Evolutionary conservation across 2,329 filamentous ascomycete species (phyloP), one percentile per base, ranked within the genome.

Genomic region (Penicillium rolfsii): DNA sequence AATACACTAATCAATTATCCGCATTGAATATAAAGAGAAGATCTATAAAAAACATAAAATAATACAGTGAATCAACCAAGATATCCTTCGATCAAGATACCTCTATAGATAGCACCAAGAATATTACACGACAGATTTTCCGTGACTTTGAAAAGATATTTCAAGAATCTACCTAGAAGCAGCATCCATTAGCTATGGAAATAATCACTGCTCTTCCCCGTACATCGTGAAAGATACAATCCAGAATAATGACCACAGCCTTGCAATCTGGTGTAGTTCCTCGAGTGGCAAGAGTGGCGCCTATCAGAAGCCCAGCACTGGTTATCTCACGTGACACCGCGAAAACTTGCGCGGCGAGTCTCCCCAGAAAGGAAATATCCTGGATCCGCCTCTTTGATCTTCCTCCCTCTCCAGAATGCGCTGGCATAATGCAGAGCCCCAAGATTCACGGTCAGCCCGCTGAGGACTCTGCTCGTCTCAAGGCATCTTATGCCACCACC

Each of bases 291-390:
- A 38, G 22, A 52, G 58, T 41, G 48, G 54, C 57, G 48, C 52
- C 45, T 62, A 64, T 62, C 64, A 59, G 56, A 33, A 24, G 36
- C 12, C 57, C n/a, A 14, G 28, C 54, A 59, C 52, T 57, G 35
- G 55, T 63, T 66, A 65, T 66, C 62, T 63, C 62, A 66, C 64
- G 64, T 66, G 64, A 66, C 28, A 38, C 12, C 53, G 55, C 57
- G 60, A 65, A 64, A 64, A 61, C 60, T 57, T 57, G 62, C 59
- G 59, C 59, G 59, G 52, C 58, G 55, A 57, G 16, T 28, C 16
- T 40, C 24, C 56, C 57, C 57, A 46, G 57, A 55, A 35, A 45
- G 64, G 60, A 64, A 66, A 66, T 59, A 60, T 66, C 56, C 52
- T 52, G 46, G 48, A 22, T 53, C 57, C 48, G 43, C 52, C 56